phyloP scores from a whole-genome alignment of 805 yeast genomes.

The Candida sonorensis region DNA sequence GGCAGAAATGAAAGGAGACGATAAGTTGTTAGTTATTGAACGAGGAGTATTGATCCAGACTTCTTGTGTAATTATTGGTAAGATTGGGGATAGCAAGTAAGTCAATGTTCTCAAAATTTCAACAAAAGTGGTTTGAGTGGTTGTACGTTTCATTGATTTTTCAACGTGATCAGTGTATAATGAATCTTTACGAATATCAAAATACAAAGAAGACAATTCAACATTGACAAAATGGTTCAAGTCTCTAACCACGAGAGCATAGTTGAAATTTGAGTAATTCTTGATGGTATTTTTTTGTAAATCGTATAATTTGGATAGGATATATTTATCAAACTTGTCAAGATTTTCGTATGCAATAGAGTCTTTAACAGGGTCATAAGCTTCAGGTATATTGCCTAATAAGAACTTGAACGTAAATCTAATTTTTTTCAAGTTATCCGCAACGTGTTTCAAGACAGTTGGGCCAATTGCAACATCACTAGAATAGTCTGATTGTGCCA shows the following conservation, averaged over 20 bases:
- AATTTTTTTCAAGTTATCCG: constrained; percentile 73
- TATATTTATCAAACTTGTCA: constrained; percentile 49
- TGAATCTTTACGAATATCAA: constrained; percentile 80
- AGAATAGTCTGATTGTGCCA: constrained; percentile 82
- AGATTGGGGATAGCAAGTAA: constrained; percentile 69
- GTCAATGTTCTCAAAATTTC: constrained; percentile 55
- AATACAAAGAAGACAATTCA: constrained; percentile 74
- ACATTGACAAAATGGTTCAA: constrained; percentile 68
- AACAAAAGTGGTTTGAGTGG: constrained; percentile 58
- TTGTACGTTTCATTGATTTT: constrained; percentile 42
- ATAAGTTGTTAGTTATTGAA: constrained; percentile 17
- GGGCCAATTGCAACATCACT: constrained; percentile 73
- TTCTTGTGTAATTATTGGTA: constrained; percentile 84
- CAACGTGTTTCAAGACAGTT: constrained; percentile 64
- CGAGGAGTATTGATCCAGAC: constrained; percentile 61
- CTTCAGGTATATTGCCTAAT: constrained; percentile 62
- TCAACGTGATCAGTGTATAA: constrained; percentile 58
- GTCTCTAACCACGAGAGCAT: constrained; percentile 60
- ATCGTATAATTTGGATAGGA: constrained; percentile 46
- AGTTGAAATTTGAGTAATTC: constrained; percentile 54
- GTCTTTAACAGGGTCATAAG: constrained; percentile 11
- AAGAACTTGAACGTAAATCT: constrained; percentile 76
- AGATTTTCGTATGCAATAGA: constrained; percentile 34
- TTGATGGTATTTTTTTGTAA: constrained; percentile 36
- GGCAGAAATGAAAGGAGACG: constrained; percentile 37